Base-by-base conservation (phyloP, 2,329 filamentous ascomycete genomes). In the Bisporella sp. region DNA sequence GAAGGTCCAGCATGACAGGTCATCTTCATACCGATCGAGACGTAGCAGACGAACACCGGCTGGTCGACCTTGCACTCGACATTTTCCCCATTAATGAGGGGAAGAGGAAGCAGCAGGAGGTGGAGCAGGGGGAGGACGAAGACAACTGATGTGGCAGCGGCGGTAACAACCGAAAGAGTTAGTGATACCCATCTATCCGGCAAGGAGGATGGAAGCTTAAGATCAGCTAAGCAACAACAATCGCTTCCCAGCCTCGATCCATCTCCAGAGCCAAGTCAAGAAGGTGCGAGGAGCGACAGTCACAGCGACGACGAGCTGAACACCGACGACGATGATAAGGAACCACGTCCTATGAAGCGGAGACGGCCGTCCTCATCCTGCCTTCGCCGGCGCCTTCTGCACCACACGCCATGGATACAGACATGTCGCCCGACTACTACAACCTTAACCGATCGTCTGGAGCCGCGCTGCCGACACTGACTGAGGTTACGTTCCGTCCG, bases 271-370 rank as follows among this genome's bases (percentile, higher is more conserved):
- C n/a, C n/a, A n/a, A n/a, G n/a, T n/a, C n/a, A n/a, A n/a, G n/a
- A n/a, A n/a, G n/a, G n/a, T n/a, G n/a, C n/a, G n/a, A n/a, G n/a
- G n/a, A n/a, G n/a, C n/a, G 54, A 42, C n/a, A n/a, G 33, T 37
- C 7, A 37, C n/a, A n/a, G 50, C 31, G 40, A 55, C 46, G 45
- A 57, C 41, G 46, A 55, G 47, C 45, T 56, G 31, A 52, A 51
- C 29, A 54, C 28, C 8, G 35, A 50, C 3, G 46, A 49, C 37
- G 33, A 51, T 50, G 21, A 49, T 30, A 44, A 48, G 31, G 31
- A 39, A 50, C 31, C 41, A 58, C 51, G 52, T 54, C 46, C 51
- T 56, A 13, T 45, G 32, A 56, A 58, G 50, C 48, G 50, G 47
- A 58, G 54, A 45, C 48, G 31, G 33, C 42, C 13, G 32, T 54